Evolutionary conservation across 2,329 filamentous ascomycete species (phyloP).

Genomic region (Penicillium expansum): DNA sequence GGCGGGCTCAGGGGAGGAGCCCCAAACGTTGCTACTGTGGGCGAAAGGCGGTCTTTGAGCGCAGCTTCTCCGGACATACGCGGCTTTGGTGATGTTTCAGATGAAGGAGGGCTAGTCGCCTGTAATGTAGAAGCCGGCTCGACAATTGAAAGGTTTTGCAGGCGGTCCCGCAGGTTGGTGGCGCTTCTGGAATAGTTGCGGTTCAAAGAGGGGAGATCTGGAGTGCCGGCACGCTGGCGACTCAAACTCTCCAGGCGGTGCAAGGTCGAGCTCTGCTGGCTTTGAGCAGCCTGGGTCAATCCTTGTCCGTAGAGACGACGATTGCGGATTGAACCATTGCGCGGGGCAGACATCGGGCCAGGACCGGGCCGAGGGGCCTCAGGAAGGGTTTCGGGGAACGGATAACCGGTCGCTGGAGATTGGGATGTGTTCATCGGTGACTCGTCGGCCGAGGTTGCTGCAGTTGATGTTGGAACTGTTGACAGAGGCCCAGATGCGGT

Average conservation of each 20-base stretch:
- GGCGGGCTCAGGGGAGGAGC: conserved; percentile 65
- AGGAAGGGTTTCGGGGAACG: conserved; percentile 21
- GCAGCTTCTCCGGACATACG: conserved; percentile 37
- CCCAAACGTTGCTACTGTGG: conserved; percentile 29
- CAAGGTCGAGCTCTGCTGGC: conserved; percentile 73
- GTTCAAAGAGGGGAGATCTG: conserved; percentile 43
- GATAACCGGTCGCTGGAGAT: conserved; percentile 14
- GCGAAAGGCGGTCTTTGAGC: conserved; percentile 30
- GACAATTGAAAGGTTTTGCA: conserved; percentile 34
- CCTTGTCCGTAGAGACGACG: conserved; percentile 80
- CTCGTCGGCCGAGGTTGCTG: conserved; percentile 83
- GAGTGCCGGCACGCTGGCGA: conserved; percentile 62
- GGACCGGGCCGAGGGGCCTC: conserved; percentile 25
- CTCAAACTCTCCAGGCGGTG: conserved; percentile 77
- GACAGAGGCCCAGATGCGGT: conserved; percentile 71
- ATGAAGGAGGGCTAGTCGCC: conserved; percentile 45
- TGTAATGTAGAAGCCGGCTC: conserved; percentile 23
- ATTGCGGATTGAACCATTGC: conserved; percentile 67
- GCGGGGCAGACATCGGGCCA: conserved; percentile 43
- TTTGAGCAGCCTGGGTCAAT: conserved; percentile 73
- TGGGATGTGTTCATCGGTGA: conserved; percentile 48
- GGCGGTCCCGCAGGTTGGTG: conserved; percentile 60
- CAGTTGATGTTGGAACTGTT: conserved; percentile 73
- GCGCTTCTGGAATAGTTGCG: conserved; percentile 57
- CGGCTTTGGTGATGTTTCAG: conserved; percentile 38